phyloP scores from a whole-genome alignment of 2,329 filamentous ascomycete genomes.

The Graphilbum fragrans region DNA sequence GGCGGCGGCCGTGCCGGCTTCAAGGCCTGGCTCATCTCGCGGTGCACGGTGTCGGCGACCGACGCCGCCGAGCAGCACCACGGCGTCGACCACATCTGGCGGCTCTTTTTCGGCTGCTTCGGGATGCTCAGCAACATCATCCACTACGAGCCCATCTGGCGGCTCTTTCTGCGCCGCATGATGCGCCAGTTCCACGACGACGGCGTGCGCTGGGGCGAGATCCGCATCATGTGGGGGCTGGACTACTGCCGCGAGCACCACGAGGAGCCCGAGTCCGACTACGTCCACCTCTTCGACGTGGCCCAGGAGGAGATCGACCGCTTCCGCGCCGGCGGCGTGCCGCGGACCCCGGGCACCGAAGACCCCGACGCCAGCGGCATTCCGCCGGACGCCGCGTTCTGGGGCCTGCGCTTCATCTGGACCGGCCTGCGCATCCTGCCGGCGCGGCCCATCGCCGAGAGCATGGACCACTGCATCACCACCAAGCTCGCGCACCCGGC shows the following conservation, averaged over 20 bases:
- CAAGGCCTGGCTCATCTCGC: conserved; percentile 60
- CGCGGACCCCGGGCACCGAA: not conserved
- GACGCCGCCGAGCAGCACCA: conserved; percentile 73
- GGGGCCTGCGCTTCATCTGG: conserved; percentile 79
- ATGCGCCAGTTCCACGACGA: conserved; percentile 64
- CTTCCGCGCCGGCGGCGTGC: conserved; percentile 49
- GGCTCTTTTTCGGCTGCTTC: conserved; percentile 68
- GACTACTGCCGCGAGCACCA: conserved; percentile 54
- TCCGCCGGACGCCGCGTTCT: conserved; percentile 57
- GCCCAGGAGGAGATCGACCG: conserved; percentile 66
- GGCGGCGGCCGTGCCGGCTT: conserved; percentile 61
- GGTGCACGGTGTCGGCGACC: conserved; percentile 57
- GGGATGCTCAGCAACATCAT: conserved; percentile 60
- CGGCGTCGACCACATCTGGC: conserved; percentile 74
- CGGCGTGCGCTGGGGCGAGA: conserved; percentile 73
- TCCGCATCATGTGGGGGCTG: conserved; percentile 61
- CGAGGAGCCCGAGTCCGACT: conserved; percentile 55
- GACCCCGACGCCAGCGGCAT: conserved; percentile 19
- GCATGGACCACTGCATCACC: conserved; percentile 79
- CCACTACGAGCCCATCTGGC: conserved; percentile 84
- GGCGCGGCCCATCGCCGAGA: conserved; percentile 56
- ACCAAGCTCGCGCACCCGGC: conserved; percentile 71
- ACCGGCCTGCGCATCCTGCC: conserved; percentile 55
- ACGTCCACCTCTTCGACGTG: conserved; percentile 56
- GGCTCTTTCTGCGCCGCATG: conserved; percentile 59